phyloP scores from a whole-genome alignment of 2,329 filamentous ascomycete genomes.

The Aureobasidium sp. region DNA sequence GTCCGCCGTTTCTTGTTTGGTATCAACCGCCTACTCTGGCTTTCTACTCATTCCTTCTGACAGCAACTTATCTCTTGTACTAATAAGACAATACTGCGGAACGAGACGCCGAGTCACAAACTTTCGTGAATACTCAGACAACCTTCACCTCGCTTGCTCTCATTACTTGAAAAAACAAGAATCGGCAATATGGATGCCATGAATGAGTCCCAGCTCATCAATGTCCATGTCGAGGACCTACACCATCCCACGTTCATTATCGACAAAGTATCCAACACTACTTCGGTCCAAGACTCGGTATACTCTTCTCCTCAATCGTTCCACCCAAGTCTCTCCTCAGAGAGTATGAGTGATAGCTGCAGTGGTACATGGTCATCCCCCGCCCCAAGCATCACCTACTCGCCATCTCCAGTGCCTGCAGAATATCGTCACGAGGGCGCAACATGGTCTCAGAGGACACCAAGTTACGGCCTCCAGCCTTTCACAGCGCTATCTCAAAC shows the following conservation, averaged over 20 bases:
- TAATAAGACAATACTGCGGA: too few relatives aligned
- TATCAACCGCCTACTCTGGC: background rate
- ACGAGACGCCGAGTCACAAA: too few relatives aligned
- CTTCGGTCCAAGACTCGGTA: background rate
- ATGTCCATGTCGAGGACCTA: background rate
- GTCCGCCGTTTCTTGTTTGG: background rate
- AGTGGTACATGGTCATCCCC: conserved; percentile 15
- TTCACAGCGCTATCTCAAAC: background rate
- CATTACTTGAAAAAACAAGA: too few relatives aligned
- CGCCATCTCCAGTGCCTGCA: background rate
- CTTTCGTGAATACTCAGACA: background rate
- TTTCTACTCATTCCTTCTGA: background rate
- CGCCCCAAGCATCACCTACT: background rate
- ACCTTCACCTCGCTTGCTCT: background rate
- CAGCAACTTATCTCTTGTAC: too few relatives aligned
- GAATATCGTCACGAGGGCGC: background rate
- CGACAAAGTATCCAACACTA: background rate
- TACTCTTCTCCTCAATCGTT: conserved; percentile 2
- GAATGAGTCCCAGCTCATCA: background rate
- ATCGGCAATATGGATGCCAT: background rate
- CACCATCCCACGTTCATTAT: background rate
- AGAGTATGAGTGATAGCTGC: conserved; percentile 5
- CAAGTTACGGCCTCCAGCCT: background rate
- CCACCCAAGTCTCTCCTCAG: background rate
- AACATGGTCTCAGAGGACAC: background rate